Conservation (phyloP, 257 asterid genomes). For the Solanum sitiens region DNA sequence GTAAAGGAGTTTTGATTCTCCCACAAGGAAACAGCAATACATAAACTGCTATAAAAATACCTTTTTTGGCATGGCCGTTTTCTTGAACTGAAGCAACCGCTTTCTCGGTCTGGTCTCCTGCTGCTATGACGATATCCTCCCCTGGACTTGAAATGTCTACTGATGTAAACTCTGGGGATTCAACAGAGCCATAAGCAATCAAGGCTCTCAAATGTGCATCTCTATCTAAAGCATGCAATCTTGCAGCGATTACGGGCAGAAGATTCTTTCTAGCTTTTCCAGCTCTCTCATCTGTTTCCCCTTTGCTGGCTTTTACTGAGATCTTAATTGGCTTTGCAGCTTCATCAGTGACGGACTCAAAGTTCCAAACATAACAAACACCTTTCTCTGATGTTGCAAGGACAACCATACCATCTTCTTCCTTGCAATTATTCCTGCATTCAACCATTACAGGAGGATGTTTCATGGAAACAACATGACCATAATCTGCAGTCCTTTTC, state of each 20-base stretch:
- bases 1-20: not conserved
- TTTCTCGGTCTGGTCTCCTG: not conserved
- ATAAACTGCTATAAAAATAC: not conserved
- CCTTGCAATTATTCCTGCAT: slow-evolving; percentile 12
- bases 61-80: slow-evolving; percentile 4
- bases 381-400: slow-evolving; percentile 23
- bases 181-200: slow-evolving; percentile 19
- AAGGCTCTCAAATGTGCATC: slow-evolving; percentile 3
- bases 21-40: not conserved
- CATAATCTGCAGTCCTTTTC: not conserved
- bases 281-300: not conserved
- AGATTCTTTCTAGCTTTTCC: slow-evolving; percentile 6
- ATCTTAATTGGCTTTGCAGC: slow-evolving; percentile 18
- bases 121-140: slow-evolving; percentile 11
- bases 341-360: slow-evolving; percentile 6
- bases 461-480: slow-evolving; percentile 16
- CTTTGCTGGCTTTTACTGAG: not conserved
- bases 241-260: slow-evolving; percentile 12
- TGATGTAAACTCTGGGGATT: slow-evolving; percentile 9
- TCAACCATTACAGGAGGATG: slow-evolving; percentile 13
- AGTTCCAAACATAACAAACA: slow-evolving; percentile 19
- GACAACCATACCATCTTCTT: slow-evolving; percentile 13
- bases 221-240: not conserved
- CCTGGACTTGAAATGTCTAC: slow-evolving; percentile 12
- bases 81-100: not conserved